Evolutionary conservation across 345 rosid genomes (phyloP), one percentile per base, ranked within the genome.

Genomic region (Adansonia digitata): DNA sequence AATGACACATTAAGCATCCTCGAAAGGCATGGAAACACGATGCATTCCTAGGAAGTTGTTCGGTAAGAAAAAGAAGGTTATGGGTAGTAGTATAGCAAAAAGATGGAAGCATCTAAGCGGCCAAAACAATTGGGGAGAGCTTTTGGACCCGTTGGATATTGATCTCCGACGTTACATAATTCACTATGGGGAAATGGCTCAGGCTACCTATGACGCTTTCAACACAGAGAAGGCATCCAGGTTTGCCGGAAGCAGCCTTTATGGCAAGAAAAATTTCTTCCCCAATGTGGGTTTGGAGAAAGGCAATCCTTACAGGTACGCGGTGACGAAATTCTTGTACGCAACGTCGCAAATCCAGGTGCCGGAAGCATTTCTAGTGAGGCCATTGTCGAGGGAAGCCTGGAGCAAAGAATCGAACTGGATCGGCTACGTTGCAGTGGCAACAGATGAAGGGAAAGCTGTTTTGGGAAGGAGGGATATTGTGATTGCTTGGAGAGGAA

Each of bases 101-200:
- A 85, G 70, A 84, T 90, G 97, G 98, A 84, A 84, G 80, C 67
- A 77, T 42, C 83, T 92, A 24, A 91, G 93, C 45, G 98, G 97
- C 17, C 81, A 82, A 73, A 75, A 81, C 43, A 55, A 82, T 31
- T 94, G 98, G 97, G 83, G 82, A 22, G 79, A 78, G 34, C 75
- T 89, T 45, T 46, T 90, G 69, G 89, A 89, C 22, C 98, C 98
- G 56, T 86, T 92, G 7, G 88, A 94, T 77, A 62, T 79, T 40
- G 93, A 87, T 82, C 97, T 94, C 77, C 88, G 98, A 3, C 76
- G 79, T 26, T 86, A 84, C 76, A 78, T 92, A 9, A 75, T 92
- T 77, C 97, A 89, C 75, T 92, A 92, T 20, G 98, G 98, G 0
- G 94, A 94, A 78, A 90, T 92, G 93, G 93, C 91, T 48, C 93